Conservation (phyloP, 257 asterid genomes). For the Przewalskia tangutica region DNA sequence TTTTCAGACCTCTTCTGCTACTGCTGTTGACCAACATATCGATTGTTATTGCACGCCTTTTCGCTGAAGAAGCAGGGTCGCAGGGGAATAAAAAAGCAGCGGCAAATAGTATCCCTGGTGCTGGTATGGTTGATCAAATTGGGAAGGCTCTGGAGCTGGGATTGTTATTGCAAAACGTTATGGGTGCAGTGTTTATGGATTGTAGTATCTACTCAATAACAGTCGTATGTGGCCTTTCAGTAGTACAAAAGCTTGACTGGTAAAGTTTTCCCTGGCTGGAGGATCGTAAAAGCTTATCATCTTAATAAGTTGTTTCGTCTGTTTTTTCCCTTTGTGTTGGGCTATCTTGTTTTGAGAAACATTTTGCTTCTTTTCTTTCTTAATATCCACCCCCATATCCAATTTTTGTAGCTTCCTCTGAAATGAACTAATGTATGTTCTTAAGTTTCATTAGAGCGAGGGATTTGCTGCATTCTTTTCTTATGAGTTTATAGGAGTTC, state of each 20-base stretch:
- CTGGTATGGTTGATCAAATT: constrained; percentile 39
- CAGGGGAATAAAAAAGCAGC: constrained; percentile 17
- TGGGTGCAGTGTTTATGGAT: constrained; percentile 60
- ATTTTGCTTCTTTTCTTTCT: neutral
- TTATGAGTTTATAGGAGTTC: neutral
- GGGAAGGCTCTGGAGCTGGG: constrained; percentile 51
- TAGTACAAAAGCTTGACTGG: constrained; percentile 28
- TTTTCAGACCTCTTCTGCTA: constrained; percentile 54
- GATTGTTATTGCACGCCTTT: constrained; percentile 32
- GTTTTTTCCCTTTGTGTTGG: neutral
- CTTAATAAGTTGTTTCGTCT: neutral
- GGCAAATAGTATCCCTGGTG: constrained; percentile 14
- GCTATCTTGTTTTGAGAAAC: neutral
- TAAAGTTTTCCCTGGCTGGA: constrained; percentile 2
- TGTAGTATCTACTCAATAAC: constrained; percentile 48
- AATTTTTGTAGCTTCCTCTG: neutral
- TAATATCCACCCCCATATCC: neutral
- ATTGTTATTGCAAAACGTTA: constrained; percentile 37
- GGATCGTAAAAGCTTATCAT: neutral
- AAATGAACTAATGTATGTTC: neutral
- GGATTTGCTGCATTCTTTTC: neutral
- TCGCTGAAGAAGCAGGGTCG: constrained; percentile 21
- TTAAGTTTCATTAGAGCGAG: neutral
- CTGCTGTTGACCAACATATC: constrained; percentile 59
- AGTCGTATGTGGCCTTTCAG: constrained; percentile 42